Conservation (phyloP, 176 grass and related monocot species). For the Oryza brachyantha region DNA sequence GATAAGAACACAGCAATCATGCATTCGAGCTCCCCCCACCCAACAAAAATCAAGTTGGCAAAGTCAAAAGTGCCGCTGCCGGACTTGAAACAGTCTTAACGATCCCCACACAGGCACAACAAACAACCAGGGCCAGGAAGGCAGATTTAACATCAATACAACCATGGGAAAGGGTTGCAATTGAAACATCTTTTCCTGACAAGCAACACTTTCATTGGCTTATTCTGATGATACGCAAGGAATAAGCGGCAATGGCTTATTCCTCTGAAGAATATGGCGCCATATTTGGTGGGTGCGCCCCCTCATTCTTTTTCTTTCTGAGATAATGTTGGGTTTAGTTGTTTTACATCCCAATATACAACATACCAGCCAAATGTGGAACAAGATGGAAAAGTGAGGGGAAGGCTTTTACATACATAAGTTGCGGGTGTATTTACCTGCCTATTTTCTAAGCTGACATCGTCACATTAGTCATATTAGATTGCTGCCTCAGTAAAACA, state of each 20-base stretch:
- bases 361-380: neutral
- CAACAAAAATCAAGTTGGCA: neutral
- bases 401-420: slow-evolving; percentile 38
- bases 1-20: neutral
- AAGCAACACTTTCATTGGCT: neutral
- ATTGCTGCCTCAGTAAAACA: slow-evolving; percentile 33
- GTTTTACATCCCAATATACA: slow-evolving; percentile 45
- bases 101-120: neutral
- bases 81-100: neutral
- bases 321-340: neutral
- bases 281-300: neutral
- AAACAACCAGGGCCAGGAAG: neutral
- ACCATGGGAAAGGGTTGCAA: neutral
- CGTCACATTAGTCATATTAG: slow-evolving; percentile 20
- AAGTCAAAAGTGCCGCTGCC: neutral
- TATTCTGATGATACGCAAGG: neutral
- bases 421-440: slow-evolving; percentile 8
- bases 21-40: neutral
- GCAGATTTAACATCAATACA: neutral
- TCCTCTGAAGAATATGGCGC: neutral
- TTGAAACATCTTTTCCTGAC: neutral
- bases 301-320: neutral
- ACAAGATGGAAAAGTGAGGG: neutral
- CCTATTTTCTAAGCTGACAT: slow-evolving; percentile 23
- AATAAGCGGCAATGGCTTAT: neutral